A percentile compares a stretch with the other conserved stretches of the same genome.
phyloP scores from a whole-genome alignment of 208 protist genomes.

The Kentomonas sorsogonicus region DNA sequence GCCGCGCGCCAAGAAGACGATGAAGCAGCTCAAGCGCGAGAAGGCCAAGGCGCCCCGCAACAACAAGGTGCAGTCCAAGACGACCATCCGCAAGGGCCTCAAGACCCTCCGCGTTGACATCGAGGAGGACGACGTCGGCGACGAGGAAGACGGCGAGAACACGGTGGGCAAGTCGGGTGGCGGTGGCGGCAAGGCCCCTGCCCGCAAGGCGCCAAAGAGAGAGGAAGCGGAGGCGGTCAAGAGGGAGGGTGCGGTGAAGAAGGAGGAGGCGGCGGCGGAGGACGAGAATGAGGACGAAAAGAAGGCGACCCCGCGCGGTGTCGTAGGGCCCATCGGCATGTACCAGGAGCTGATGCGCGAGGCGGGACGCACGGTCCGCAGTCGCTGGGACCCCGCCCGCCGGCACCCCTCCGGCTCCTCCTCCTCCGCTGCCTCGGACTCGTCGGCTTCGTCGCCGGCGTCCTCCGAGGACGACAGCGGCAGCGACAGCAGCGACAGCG shows the following conservation, averaged over 20 bases:
- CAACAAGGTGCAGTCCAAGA: constrained; percentile 39
- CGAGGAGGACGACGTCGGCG: constrained; percentile 29
- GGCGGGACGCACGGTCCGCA: constrained; percentile 75
- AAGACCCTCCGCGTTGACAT: constrained; percentile 71
- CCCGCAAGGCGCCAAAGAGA: constrained; percentile 1
- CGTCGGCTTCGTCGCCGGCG: constrained; percentile 4
- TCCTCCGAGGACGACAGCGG: constrained; percentile 6
- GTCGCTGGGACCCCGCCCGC: constrained; percentile 63
- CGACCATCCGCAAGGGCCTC: constrained; percentile 79
- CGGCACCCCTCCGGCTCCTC: constrained; percentile 14
- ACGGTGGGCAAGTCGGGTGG: background rate
- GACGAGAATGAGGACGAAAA: constrained; percentile 16
- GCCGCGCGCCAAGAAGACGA: constrained; percentile 71
- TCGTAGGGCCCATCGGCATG: constrained; percentile 83
- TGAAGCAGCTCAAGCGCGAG: constrained; percentile 82
- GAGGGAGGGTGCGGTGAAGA: constrained; percentile 1
- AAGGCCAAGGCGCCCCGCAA: constrained; percentile 36
- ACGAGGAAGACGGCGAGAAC: background rate
- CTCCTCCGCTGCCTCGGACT: constrained; percentile 1
- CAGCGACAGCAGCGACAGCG: background rate
- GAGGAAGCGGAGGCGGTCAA: constrained; percentile 7
- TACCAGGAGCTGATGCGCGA: constrained; percentile 87
- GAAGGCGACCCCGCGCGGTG: constrained; percentile 17
- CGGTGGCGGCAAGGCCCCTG: background rate
- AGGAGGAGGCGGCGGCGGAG: constrained; percentile 7